phyloP scores from a whole-genome alignment of 257 asterid genomes.

The Gynochthodes officinalis region DNA sequence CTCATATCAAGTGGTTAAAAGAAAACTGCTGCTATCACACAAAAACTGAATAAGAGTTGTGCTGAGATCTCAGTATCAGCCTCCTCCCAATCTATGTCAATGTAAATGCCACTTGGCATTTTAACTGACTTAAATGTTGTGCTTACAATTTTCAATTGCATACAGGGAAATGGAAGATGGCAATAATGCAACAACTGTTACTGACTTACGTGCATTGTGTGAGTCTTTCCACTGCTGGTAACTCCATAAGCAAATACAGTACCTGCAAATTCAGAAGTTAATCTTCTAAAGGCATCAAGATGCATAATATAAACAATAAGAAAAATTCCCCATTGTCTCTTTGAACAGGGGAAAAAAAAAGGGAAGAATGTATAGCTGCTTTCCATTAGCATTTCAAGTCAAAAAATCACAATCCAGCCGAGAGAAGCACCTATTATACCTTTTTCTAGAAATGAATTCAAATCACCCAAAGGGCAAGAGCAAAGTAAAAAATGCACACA shows the following conservation, averaged over 20 bases:
- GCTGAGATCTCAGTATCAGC: background rate
- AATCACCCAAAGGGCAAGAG: background rate
- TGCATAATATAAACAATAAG: slow-evolving; percentile 11
- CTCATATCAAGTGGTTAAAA: background rate
- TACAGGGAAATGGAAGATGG: background rate
- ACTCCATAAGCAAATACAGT: slow-evolving; percentile 87
- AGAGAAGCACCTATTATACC: background rate
- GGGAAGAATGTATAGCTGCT: background rate
- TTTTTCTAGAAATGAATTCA: background rate
- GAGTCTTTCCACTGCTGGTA: slow-evolving; percentile 91
- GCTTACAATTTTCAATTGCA: background rate
- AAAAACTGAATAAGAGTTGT: background rate
- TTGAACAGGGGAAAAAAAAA: background rate
- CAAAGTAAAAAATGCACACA: background rate
- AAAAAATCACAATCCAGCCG: background rate
- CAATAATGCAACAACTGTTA: background rate
- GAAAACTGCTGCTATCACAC: background rate
- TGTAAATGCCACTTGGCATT: background rate
- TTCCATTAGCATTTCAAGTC: background rate
- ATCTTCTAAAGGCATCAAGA: background rate
- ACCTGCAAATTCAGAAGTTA: slow-evolving; percentile 35
- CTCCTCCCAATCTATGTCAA: background rate
- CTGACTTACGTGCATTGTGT: slow-evolving; percentile 75
- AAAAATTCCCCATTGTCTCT: background rate
- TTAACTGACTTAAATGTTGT: background rate